Conservation (phyloP, 106 monocot species). For the Dendrobium officinale region DNA sequence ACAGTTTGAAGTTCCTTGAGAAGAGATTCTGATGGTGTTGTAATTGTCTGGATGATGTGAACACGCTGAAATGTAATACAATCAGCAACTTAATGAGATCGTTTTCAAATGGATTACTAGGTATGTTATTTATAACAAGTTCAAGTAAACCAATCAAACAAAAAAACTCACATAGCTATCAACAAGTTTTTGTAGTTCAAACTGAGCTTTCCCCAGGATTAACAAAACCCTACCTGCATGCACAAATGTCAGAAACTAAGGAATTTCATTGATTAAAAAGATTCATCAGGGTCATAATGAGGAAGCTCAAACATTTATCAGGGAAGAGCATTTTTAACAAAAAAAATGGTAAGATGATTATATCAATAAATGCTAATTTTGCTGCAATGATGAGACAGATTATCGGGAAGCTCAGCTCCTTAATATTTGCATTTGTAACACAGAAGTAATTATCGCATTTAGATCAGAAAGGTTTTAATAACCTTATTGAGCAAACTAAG, state of each 20-base stretch:
- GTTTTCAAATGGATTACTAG: neutral
- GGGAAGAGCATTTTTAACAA: neutral
- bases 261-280: neutral
- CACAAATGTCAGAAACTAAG: neutral
- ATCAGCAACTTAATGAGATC: neutral
- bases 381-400: neutral
- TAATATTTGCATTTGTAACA: too few species aligned
- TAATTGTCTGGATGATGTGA: constrained; percentile 62
- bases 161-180: constrained; percentile 55
- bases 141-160: neutral
- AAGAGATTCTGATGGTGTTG: constrained; percentile 70
- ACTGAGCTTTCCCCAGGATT: constrained; percentile 55
- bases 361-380: neutral
- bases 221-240: constrained; percentile 43
- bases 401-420: too few species aligned
- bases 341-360: neutral
- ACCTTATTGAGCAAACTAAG: neutral
- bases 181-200: constrained; percentile 67
- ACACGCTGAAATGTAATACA: constrained; percentile 39
- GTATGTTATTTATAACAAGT: constrained; percentile 3
- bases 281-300: neutral
- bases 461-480: neutral
- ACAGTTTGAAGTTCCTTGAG: constrained; percentile 66
- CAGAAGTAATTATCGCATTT: neutral
- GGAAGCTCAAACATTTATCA: neutral